phyloP scores from a whole-genome alignment of 1,284 basidiomycete genomes.

The Boletellus dicymbophilus region DNA sequence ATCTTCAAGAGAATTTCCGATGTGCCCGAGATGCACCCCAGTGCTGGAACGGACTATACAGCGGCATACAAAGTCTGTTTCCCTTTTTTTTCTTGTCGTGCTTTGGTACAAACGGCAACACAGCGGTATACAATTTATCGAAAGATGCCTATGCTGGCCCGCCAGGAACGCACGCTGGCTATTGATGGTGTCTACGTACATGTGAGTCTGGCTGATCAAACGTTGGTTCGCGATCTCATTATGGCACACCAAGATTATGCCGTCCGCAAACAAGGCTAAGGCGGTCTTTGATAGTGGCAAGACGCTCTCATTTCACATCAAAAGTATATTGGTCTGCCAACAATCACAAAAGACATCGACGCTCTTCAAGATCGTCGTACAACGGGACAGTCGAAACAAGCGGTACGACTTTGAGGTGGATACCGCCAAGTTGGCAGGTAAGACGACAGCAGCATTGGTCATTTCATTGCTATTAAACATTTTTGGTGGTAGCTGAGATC shows the following conservation, averaged over 20 bases:
- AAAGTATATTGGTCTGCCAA: slow-evolving; percentile 82
- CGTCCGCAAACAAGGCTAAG: slow-evolving; percentile 77
- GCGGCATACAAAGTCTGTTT: slow-evolving; percentile 79
- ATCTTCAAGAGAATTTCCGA: slow-evolving; percentile 89
- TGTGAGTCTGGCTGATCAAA: slow-evolving; percentile 48
- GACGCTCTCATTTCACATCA: slow-evolving; percentile 92
- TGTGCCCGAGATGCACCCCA: slow-evolving; percentile 61
- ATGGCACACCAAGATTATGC: slow-evolving; percentile 73
- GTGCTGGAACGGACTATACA: slow-evolving; percentile 60
- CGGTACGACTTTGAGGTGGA: slow-evolving; percentile 98
- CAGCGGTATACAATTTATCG: slow-evolving; percentile 94
- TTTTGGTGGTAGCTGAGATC: slow-evolving; percentile 57
- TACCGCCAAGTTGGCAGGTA: slow-evolving; percentile 77
- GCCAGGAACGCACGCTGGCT: slow-evolving; percentile 89
- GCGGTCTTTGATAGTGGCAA: slow-evolving; percentile 87
- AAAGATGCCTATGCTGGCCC: slow-evolving; percentile 91
- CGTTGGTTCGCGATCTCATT: slow-evolving; percentile 1
- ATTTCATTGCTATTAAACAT: not conserved
- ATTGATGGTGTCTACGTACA: slow-evolving; percentile 97
- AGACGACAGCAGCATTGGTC: slow-evolving; percentile 28
- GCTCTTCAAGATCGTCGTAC: slow-evolving; percentile 85
- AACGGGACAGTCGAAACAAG: slow-evolving; percentile 76
- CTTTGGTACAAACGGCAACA: slow-evolving; percentile 1
- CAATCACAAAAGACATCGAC: slow-evolving; percentile 81
- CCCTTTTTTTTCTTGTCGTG: not conserved